Evolutionary conservation across 2,329 filamentous ascomycete genomes (phyloP).

Genomic region (Monosporascus sp.): DNA sequence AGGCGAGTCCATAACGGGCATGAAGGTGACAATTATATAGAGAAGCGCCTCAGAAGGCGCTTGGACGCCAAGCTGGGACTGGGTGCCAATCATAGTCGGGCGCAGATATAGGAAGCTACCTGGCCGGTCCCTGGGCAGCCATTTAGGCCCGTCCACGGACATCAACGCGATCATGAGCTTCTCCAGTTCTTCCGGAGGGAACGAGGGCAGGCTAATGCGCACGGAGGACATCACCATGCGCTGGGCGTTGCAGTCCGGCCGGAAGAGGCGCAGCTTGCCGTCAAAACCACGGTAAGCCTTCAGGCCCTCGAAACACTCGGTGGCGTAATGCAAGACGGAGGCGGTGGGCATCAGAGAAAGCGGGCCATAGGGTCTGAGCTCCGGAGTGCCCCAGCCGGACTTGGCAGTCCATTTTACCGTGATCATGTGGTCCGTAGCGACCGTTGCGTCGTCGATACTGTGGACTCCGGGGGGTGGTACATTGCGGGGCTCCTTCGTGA

Average conservation of each 20-base stretch:
- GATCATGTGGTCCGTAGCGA: slow-evolving; percentile 84
- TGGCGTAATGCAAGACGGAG: slow-evolving; percentile 68
- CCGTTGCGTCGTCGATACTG: slow-evolving; percentile 36
- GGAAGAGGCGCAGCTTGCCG: slow-evolving; percentile 60
- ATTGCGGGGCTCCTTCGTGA: slow-evolving; percentile 22
- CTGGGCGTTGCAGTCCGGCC: slow-evolving; percentile 56
- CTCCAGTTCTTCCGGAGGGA: slow-evolving; percentile 57
- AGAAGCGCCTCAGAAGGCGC: slow-evolving; percentile 77
- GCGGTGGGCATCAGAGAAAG: slow-evolving; percentile 64
- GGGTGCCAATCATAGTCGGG: slow-evolving; percentile 81
- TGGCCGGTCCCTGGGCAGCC: slow-evolving; percentile 66
- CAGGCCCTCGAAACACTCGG: slow-evolving; percentile 68
- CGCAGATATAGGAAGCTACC: slow-evolving; percentile 78
- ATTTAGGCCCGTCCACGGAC: slow-evolving; percentile 68
- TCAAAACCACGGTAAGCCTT: slow-evolving; percentile 70
- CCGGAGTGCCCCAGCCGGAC: slow-evolving; percentile 59
- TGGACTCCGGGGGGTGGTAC: slow-evolving; percentile 22
- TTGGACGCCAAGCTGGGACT: slow-evolving; percentile 74
- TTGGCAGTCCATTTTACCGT: slow-evolving; percentile 56
- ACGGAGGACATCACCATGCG: slow-evolving; percentile 44
- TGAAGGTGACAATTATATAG: slow-evolving; percentile 69
- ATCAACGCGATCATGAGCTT: slow-evolving; percentile 62
- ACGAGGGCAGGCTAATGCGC: slow-evolving; percentile 61
- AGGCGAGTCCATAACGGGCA: slow-evolving; percentile 50
- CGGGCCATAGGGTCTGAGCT: slow-evolving; percentile 61